Evolutionary conservation across 1,139 yeast genomes (phyloP), one percentile per base, ranked within the genome.

Genomic region (Geotrichum citri-aurantii): DNA sequence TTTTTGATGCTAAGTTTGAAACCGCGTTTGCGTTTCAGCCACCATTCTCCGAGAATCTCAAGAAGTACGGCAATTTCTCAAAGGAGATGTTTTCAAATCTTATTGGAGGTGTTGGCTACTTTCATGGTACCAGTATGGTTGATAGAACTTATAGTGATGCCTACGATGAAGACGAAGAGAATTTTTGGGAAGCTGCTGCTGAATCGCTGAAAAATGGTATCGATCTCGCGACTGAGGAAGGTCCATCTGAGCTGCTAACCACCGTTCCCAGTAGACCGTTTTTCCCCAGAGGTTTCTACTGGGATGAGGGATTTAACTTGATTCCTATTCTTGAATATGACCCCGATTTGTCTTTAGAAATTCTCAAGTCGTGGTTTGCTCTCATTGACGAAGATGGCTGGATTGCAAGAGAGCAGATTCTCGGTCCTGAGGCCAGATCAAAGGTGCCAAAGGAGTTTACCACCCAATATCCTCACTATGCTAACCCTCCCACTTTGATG

Each of bases 261-360:
- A 78, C 90, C 50, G 95, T 91, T 33, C 99, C 99, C 1, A 89
- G 97, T 53, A 79, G 99, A 59, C 91, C 97, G 0, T 89, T 89
- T 68, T 93, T 93, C 73, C 98, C 99, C 8, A 80, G 99, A 63
- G 99, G 99, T 0, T 93, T 93, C 69, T 89, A 89, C 69, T 93
- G 99, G 99, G 99, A 95, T 72, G 99, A 95, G 74, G 99, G 99
- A 0, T 93, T 93, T 73, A 97, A 93, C 71, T 77, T 93, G 63
- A 77, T 92, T 48, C 96, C 96, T 2, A 76, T 93, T 44, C 73
- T 89, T 64, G 85, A 86, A 56, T 92, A 86, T 70, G 99, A 93
- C 71, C 81, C 90, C 10, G 97, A 91, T 68, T 76, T 93, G 51
- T 90, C 85, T 0, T 76, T 92, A 61, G 96, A 90, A 64, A 85